Evolutionary conservation across 2,329 filamentous ascomycete genomes (phyloP).

Genomic region (Xylaria sp.): DNA sequence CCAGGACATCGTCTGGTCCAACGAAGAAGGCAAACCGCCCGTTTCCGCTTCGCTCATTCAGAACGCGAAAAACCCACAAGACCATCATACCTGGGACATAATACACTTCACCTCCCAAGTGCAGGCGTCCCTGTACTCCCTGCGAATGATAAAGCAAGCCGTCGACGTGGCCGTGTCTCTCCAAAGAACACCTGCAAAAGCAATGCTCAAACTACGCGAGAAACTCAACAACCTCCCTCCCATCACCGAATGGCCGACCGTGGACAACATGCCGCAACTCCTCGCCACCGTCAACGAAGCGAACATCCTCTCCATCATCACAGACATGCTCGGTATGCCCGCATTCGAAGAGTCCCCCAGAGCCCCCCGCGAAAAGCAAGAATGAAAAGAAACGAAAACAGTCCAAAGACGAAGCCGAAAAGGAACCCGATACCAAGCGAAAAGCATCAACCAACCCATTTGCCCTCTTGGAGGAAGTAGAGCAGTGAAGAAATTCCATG

Average conservation of each 20-base stretch:
- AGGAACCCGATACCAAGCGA: slow-evolving; percentile 3
- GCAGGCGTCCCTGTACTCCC: slow-evolving; percentile 56
- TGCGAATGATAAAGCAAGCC: slow-evolving; percentile 52
- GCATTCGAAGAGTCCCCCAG: neutral
- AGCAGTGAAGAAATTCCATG: too few species aligned
- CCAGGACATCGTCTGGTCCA: slow-evolving; percentile 34
- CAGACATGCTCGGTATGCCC: slow-evolving; percentile 21
- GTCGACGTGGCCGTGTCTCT: slow-evolving; percentile 29
- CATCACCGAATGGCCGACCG: slow-evolving; percentile 28
- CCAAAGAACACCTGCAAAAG: slow-evolving; percentile 9
- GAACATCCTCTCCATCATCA: slow-evolving; percentile 13
- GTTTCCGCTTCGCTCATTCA: slow-evolving; percentile 31
- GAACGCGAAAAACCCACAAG: slow-evolving; percentile 22
- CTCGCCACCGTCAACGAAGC: slow-evolving; percentile 15
- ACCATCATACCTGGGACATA: slow-evolving; percentile 47
- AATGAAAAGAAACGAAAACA: slow-evolving; percentile 13
- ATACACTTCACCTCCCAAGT: slow-evolving; percentile 58
- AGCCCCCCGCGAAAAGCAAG: neutral
- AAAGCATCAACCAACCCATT: slow-evolving; percentile 24
- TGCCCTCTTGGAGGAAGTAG: slow-evolving; percentile 20
- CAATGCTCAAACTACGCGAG: slow-evolving; percentile 18
- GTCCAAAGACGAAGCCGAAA: neutral
- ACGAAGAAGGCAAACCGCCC: slow-evolving; percentile 30
- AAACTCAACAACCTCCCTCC: slow-evolving; percentile 20
- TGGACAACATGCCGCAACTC: slow-evolving; percentile 19